These are phyloP conservation scores for Xanthoconium stramineum DNA, from an alignment of 768 basidiomycete species.

Conservation along the genomic window DNA sequence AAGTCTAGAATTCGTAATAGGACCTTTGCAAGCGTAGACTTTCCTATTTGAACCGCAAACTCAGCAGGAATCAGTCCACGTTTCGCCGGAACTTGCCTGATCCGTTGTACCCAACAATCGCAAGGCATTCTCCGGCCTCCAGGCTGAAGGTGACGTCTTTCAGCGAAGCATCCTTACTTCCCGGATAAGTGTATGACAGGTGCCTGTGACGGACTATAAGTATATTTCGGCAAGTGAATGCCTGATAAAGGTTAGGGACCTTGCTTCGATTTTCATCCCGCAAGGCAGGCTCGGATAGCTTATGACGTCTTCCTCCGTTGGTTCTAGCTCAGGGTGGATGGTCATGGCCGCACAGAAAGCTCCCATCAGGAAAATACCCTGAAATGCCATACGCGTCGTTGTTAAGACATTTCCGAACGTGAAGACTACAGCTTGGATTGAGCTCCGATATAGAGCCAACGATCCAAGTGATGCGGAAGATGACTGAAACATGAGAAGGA, in stretches of 20 bases:
- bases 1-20: conserved; percentile 78
- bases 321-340: conserved; percentile 65
- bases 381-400: conserved; percentile 72
- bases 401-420: conserved; percentile 61
- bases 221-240: conserved; percentile 3
- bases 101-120: conserved; percentile 83
- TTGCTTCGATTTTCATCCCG: conserved; percentile 71
- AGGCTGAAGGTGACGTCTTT: conserved; percentile 67
- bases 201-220: conserved; percentile 38
- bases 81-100: conserved; percentile 50
- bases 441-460: conserved; percentile 76
- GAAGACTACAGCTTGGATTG: conserved; percentile 68
- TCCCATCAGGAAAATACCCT: conserved; percentile 82
- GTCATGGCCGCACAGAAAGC: conserved; percentile 79
- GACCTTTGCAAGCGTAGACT: conserved; percentile 83
- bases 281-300: conserved; percentile 44
- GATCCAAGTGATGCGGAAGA: conserved; percentile 76
- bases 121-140: conserved; percentile 73
- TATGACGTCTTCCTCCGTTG: conserved; percentile 48
- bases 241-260: conserved; percentile 40
- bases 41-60: conserved; percentile 46
- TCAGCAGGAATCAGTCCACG: conserved; percentile 8
- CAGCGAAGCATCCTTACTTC: conserved; percentile 62
- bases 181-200: conserved; percentile 79
- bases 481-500: conserved; percentile 68